Evolutionary conservation across 2,329 filamentous ascomycete species (phyloP), one percentile per base, ranked within the genome.

Genomic region (Metarhizium humberi): DNA sequence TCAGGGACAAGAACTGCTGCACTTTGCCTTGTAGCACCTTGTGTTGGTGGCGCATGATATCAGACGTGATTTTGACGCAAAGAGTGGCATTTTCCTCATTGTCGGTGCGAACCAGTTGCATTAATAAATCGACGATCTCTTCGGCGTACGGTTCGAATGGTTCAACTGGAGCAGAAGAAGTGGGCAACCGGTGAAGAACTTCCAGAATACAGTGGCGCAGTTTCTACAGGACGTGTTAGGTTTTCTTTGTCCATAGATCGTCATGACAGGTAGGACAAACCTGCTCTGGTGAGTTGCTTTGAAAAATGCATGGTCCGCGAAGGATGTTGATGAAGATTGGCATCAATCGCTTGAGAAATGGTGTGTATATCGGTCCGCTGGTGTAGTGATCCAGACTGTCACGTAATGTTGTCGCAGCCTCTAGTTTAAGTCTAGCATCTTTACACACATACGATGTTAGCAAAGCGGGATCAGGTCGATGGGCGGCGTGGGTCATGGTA

Each of bases 41-140:
- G 56, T 86, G 83, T 71, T 97, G 92, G 67, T 96, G 90, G 51
- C 94, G 86, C 79, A 95, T 90, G 60, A 97, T 86, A 67, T 99
- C 94, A 76, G 96, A 96, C 52, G 95, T 90, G 14, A 92, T 95
- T 77, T 99, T 99, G 74, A 99, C 90, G 69, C 92, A 96, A 59
- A 99, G 76, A n/a, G 95, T 90, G 2, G 92, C 94, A 78, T 99
- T 99, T 60, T 99, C 94, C 73, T 99, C 94, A 64, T 99, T 99
- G 71, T 99, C 94, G 46, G 84, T 87, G 62, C 87, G 85, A 57
- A 97, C 91, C 56, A 99, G 76, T 54, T 83, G 81, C 85, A 97
- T 92, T 59, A 97, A 79, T 61, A 95, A 79, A 67, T 96, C 92
- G 57, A 96, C 90, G 58, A 95, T 86, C 67, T 95, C 90, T 60